Conservation (phyloP, 129 eudicot genomes). For the Solidago caesia region DNA sequence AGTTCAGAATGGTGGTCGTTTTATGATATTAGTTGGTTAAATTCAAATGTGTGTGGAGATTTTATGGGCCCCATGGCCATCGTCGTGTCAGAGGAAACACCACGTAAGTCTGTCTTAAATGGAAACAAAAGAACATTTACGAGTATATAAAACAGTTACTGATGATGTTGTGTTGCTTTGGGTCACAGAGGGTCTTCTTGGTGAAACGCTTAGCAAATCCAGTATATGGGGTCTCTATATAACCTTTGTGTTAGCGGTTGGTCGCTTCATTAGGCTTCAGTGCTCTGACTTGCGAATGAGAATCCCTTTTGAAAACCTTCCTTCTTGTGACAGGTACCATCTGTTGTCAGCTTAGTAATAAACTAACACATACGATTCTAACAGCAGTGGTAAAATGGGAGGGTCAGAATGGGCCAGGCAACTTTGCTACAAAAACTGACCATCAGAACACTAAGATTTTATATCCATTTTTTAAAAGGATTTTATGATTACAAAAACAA, state of each 20-base stretch:
- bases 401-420: background rate
- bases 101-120: constrained; percentile 60
- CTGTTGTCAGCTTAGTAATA: constrained; percentile 6
- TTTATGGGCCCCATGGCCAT: constrained; percentile 89
- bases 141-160: constrained; percentile 9
- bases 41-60: constrained; percentile 66
- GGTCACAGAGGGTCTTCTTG: constrained; percentile 89
- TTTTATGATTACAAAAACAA: too few relatives aligned
- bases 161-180: constrained; percentile 8
- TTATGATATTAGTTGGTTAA: constrained; percentile 50
- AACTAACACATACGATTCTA: background rate
- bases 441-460: too few relatives aligned
- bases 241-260: constrained; percentile 97
- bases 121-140: constrained; percentile 12
- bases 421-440: too few relatives aligned
- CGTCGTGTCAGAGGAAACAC: constrained; percentile 94
- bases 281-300: constrained; percentile 97
- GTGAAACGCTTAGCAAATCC: constrained; percentile 97
- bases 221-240: constrained; percentile 99
- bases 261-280: constrained; percentile 96
- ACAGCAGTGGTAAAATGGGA: background rate
- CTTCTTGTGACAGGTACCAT: constrained; percentile 88
- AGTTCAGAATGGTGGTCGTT: constrained; percentile 90
- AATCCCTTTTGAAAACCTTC: constrained; percentile 97
- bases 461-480: too few relatives aligned